Conservation (phyloP, 1,284 basidiomycete genomes). For the Porogramme epimiltina region DNA sequence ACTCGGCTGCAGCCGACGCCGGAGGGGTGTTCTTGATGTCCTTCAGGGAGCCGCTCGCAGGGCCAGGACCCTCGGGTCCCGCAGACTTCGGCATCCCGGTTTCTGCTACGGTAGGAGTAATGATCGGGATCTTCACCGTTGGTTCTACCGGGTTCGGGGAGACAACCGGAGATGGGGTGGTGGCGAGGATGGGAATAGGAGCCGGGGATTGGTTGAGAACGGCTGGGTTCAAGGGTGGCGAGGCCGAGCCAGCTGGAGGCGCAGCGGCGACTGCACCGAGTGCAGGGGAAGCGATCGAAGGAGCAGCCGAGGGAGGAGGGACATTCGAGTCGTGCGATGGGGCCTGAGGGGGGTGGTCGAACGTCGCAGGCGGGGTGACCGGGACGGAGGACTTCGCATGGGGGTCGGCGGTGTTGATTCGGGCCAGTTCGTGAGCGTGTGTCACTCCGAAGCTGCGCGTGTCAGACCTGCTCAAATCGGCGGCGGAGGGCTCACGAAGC, state of each 20-base stretch:
- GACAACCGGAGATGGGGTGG: constrained; percentile 29
- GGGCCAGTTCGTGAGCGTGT: constrained; percentile 70
- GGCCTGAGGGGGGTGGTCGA: constrained; percentile 15
- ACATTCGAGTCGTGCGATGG: constrained; percentile 17
- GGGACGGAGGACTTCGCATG: constrained; percentile 38
- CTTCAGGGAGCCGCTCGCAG: constrained; percentile 61
- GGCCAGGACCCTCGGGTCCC: constrained; percentile 61
- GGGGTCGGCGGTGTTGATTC: constrained; percentile 44
- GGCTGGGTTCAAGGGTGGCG: constrained; percentile 52
- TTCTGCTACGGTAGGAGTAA: constrained; percentile 61
- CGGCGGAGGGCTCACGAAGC: constrained; percentile 39
- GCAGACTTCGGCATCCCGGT: constrained; percentile 60
- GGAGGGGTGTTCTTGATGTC: constrained; percentile 47
- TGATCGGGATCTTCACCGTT: constrained; percentile 33
- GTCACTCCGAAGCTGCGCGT: constrained; percentile 80
- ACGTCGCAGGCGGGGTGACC: constrained; percentile 41
- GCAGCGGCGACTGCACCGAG: constrained; percentile 8
- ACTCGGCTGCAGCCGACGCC: constrained; percentile 22
- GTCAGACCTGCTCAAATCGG: constrained; percentile 68
- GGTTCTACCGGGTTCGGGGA: constrained; percentile 33
- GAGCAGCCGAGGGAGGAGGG: constrained; percentile 3
- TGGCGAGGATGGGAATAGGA: constrained; percentile 41
- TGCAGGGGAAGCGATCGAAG: constrained; percentile 16
- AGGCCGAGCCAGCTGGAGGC: constrained; percentile 22
- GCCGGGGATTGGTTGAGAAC: constrained; percentile 59